Base-by-base conservation (phyloP, 2,329 filamentous ascomycete genomes). In the Berkeleyomyces basicola region DNA sequence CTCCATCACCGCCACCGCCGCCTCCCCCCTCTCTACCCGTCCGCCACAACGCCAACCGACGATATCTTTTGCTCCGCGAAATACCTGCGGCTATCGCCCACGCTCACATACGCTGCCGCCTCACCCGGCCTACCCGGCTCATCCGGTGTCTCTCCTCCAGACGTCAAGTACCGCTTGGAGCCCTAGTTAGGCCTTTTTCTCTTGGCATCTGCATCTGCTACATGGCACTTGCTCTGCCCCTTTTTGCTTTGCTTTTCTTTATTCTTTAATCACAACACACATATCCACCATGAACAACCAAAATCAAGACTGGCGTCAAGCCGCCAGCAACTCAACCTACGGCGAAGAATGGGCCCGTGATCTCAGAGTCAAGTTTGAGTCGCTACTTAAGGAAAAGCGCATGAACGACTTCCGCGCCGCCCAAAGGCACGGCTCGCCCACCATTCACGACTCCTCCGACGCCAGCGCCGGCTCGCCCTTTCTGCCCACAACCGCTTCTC, bases 361-460 rank as follows among this genome's bases (percentile, higher is more conserved):
- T 65, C 77, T 97, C 69, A 86, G 88, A 60, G 77, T 86, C 69
- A 87, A 90, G 70, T 96, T 96, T 73, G 89, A 95, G 72, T 86
- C 90, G 67, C 77, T 95, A 65, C 79, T 97, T 70, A 86, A 88
- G 72, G 90, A 88, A 64, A 91, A 88, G 77, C 83, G 90, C 72
- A 84, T 96, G 78, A 91, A 89, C 72, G 88, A 91, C 67, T 79
- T 96, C 42, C 74, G 75, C 60, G 68, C 71, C 31, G 70, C 74
- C 59, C 63, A 61, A 37, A 84, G 86, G 68, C 82, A 84, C 67
- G 77, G 79, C 62, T 83, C 84, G 40, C 79, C 85, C 78, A 61
- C 60, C 36, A 33, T 51, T n/a, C 59, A 61, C 46, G 63, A 62
- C 31, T 60, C 62, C 4, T 76, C 77, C 39, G 55, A 63, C 31